Conservation (phyloP, 202 grass and related monocot species). For the Carex sylvatica region DNA sequence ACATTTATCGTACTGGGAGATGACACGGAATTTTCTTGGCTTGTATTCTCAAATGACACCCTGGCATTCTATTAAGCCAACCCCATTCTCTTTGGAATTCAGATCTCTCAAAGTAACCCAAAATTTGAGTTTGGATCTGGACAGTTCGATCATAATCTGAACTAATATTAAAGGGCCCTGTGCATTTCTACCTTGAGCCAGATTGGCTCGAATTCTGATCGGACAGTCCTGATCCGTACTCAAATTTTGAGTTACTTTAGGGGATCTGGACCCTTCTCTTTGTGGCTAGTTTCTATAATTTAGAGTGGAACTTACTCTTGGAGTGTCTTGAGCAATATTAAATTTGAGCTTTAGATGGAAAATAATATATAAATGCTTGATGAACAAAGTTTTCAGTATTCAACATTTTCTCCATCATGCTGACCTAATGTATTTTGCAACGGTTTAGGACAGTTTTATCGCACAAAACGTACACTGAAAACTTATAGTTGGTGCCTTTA, state of each 20-base stretch:
- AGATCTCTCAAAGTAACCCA: no score
- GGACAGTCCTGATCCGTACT: no score
- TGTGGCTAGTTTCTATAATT: background rate
- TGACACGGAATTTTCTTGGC: background rate
- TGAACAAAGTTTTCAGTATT: background rate
- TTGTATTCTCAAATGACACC: background rate
- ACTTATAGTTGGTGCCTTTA: background rate
- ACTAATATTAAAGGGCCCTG: no score
- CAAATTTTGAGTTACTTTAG: no score
- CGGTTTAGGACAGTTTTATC: background rate
- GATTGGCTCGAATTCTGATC: no score
- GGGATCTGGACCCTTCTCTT: no score
- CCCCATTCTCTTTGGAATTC: background rate
- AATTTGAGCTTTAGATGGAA: background rate
- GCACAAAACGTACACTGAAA: background rate
- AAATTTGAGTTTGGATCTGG: no score
- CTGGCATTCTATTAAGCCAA: background rate
- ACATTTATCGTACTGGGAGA: background rate
- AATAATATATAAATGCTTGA: background rate
- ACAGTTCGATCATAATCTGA: no score
- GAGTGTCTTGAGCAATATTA: background rate
- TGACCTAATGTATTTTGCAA: background rate
- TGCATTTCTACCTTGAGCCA: no score
- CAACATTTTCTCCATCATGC: background rate
- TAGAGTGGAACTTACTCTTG: background rate